Evolutionary conservation across 148 eudicot genomes (phyloP), one percentile per base, ranked within the genome.

Genomic region (Heliamphora exappendiculata): DNA sequence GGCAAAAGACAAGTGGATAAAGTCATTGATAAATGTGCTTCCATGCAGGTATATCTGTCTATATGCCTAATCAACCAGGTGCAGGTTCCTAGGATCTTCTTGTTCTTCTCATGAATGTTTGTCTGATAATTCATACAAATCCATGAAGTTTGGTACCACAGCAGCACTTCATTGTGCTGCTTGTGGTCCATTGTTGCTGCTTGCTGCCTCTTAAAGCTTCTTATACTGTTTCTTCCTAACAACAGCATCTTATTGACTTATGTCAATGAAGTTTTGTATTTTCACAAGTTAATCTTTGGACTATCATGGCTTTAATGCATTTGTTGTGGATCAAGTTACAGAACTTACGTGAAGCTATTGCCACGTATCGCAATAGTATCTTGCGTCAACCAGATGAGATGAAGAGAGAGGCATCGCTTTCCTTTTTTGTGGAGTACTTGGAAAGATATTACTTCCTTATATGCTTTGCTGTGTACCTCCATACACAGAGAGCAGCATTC

Each of bases 291-390:
- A 16, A 12, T 36, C 60, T 20, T 45, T 24, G 20, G 57, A 54
- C 24, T n/a, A 44, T 42, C 41, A 42, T 1, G 2, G 68, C 55
- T 68, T 66, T 67, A 62, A 39, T 66, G 50, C 12, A 4, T 50
- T 51, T 65, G 39, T 78, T 60, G 31, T 76, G 63, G 53, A 19
- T 42, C 39, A 53, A 60, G 64, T 82, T 83, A 80, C 93, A 94
- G 98, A 94, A 94, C 77, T 76, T 94, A 73, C 91, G 98, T 75
- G 97, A 91, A 94, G 98, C 98, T 82, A 94, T 94, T 83, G 91
- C 91, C 68, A 82, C 89, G 72, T 94, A 91, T 82, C 91, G 98
- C 79, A 94, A 84, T 73, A 94, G 93, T 76, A 94, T 94, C 72
- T 78, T 89, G 81, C 88, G 86, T 79, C 94, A 94, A 80, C 82